Evolutionary conservation across 2,329 filamentous ascomycete genomes (phyloP).

Genomic region (Cordyceps pruinosa): DNA sequence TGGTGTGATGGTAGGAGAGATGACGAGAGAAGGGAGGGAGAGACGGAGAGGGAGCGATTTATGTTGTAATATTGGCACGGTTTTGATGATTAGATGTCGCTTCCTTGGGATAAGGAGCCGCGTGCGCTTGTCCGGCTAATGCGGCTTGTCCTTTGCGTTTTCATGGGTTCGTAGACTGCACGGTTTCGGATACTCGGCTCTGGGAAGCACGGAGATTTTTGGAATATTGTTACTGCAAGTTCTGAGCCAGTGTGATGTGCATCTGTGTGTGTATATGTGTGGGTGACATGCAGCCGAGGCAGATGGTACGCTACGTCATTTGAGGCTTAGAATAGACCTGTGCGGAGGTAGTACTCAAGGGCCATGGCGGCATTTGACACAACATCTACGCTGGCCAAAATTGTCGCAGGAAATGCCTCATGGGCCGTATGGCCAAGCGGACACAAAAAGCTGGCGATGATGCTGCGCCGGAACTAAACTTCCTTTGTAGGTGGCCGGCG

Average conservation of each 20-base stretch:
- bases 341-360: neutral
- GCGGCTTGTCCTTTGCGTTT: neutral
- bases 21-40: neutral
- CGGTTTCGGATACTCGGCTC: slow-evolving; percentile 1
- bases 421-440: neutral
- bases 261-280: neutral
- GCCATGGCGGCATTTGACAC: neutral
- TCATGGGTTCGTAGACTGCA: neutral
- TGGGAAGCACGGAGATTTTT: neutral
- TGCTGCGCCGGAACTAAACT: neutral
- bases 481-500: neutral
- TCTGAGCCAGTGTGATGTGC: neutral
- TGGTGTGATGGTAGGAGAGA: neutral
- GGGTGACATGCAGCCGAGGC: neutral
- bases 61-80: slow-evolving; percentile 7
- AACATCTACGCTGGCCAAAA: neutral
- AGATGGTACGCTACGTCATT: neutral
- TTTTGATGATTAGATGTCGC: neutral
- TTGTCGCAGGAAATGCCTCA: slow-evolving; percentile 5
- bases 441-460: neutral
- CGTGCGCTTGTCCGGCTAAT: neutral
- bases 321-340: neutral
- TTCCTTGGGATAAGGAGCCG: neutral
- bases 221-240: neutral
- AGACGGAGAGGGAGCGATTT: neutral